These are phyloP conservation scores for Hippophae tibetana DNA, from an alignment of 306 rosid genomes.

Conservation along the genomic window DNA sequence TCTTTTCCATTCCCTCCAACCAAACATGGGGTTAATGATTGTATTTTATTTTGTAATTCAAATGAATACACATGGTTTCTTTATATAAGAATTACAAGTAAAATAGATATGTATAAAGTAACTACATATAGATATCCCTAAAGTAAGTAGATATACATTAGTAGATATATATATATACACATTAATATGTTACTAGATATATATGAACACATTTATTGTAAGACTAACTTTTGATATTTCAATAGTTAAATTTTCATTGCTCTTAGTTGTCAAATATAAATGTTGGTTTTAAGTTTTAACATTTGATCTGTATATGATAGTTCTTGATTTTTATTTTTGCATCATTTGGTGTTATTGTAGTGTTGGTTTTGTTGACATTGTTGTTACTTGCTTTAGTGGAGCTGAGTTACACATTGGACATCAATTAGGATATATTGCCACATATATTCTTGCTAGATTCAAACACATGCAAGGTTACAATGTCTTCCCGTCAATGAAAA, in stretches of 20 bases:
- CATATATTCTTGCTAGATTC: slow-evolving; percentile 81
- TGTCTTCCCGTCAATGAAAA: slow-evolving; percentile 94
- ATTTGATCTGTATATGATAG: neutral
- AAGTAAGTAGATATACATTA: no score
- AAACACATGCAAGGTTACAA: slow-evolving; percentile 85
- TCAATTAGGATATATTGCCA: slow-evolving; percentile 91
- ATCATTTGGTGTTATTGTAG: neutral
- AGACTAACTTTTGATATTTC: neutral
- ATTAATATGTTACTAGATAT: no score
- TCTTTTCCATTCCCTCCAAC: no score
- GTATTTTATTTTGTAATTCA: no score
- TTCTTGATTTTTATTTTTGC: neutral
- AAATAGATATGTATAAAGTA: no score
- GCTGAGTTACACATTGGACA: slow-evolving; percentile 93
- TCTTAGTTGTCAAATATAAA: no score
- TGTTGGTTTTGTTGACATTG: slow-evolving; percentile 11
- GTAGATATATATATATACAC: no score
- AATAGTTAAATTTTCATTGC: neutral
- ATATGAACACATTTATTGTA: no score
- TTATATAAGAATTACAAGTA: no score
- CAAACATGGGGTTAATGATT: no score
- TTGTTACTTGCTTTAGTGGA: slow-evolving; percentile 45
- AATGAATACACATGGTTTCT: no score
- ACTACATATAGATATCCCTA: no score
- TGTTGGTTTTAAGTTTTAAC: neutral